Evolutionary conservation across 1,284 basidiomycete species (phyloP).

Genomic region (Earliella scabrosa): DNA sequence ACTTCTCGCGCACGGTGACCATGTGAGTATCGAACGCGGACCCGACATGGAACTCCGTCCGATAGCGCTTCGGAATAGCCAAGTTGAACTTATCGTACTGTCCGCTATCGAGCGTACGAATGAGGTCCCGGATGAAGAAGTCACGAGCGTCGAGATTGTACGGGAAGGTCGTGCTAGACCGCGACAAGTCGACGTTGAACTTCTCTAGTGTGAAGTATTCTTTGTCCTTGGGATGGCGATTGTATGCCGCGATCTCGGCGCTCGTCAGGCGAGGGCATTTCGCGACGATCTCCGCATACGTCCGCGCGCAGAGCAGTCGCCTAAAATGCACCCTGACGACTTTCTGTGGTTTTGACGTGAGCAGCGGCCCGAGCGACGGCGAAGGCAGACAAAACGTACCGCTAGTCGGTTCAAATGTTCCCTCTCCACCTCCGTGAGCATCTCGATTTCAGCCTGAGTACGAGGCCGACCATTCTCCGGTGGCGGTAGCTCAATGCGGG

Average conservation of each 20-base stretch:
- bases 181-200: background rate
- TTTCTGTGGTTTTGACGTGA: background rate
- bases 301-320: background rate
- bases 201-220: background rate
- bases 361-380: too few species aligned
- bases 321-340: background rate
- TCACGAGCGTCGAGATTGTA: background rate
- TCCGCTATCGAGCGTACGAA: background rate
- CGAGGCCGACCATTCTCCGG: background rate
- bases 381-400: background rate
- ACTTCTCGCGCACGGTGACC: too few species aligned
- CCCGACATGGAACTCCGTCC: background rate
- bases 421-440: background rate
- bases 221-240: background rate
- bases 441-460: background rate
- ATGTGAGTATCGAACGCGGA: background rate
- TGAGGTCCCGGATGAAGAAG: background rate
- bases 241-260: background rate
- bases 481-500: background rate
- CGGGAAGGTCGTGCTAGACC: background rate
- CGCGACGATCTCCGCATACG: background rate
- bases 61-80: background rate
- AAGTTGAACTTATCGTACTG: background rate
- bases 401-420: background rate
- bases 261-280: background rate